Evolutionary conservation across 208 protist species (phyloP).

Genomic region (Leishmania tropica): DNA sequence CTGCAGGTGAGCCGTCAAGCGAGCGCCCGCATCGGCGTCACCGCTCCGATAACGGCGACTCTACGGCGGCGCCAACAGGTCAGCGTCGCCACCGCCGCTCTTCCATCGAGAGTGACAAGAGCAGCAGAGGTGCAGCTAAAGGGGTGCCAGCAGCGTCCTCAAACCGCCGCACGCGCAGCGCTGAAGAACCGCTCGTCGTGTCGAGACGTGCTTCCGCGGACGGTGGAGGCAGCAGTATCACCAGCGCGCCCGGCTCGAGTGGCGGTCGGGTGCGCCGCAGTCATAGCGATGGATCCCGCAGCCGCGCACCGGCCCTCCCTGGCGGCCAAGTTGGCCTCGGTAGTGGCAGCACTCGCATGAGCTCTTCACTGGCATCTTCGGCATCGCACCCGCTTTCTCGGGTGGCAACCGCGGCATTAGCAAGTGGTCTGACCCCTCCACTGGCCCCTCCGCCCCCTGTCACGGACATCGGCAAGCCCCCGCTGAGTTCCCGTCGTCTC

Average conservation of each 20-base stretch:
- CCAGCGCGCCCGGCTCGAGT: neutral
- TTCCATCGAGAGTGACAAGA: constrained; percentile 14
- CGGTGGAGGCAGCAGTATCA: neutral
- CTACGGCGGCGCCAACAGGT: neutral
- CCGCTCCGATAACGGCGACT: constrained; percentile 15
- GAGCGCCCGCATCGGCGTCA: constrained; percentile 12
- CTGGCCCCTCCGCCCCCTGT: constrained; percentile 25
- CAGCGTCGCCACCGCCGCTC: constrained; percentile 16
- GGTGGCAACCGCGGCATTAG: constrained; percentile 2
- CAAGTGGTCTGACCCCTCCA: constrained; percentile 25
- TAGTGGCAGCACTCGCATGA: constrained; percentile 1
- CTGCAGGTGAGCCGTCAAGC: neutral
- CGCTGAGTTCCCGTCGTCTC: constrained; percentile 47
- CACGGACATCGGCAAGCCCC: constrained; percentile 52
- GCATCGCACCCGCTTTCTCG: constrained; percentile 20
- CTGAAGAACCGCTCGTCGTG: constrained; percentile 27
- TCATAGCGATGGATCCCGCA: constrained; percentile 23
- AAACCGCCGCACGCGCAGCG: constrained; percentile 28
- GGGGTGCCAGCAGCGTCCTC: neutral
- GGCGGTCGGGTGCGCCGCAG: constrained; percentile 21
- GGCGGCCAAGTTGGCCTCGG: neutral
- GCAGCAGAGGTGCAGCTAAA: neutral
- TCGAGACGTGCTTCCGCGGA: constrained; percentile 8
- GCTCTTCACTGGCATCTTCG: constrained; percentile 9
- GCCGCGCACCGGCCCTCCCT: constrained; percentile 4